Base-by-base conservation (phyloP, 495 filamentous ascomycete genomes). In the Tuber brumale region DNA sequence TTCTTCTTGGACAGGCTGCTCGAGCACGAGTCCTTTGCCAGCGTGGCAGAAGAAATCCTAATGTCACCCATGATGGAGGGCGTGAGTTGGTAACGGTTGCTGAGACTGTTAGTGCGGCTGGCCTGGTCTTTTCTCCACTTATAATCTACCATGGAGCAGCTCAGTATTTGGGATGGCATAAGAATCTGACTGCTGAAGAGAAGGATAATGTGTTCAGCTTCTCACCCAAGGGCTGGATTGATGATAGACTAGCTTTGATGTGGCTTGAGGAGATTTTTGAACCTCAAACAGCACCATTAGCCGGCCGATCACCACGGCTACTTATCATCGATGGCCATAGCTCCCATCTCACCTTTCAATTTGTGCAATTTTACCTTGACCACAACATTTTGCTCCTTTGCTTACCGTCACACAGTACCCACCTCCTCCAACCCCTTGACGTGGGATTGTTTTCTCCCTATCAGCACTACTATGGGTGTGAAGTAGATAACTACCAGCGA, bases 241-340 rank as follows among this genome's bases (percentile, higher is more conserved):
- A 70, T 31, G 27, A 77, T 27, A 27, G 35, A n/a, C 46, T 77
- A 1, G 69, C 42, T 9, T 71, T 70, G 5, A 41, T 37, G 23
- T 71, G 72, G 76, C n/a, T 76, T 21, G 74, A 80, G 45, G 18
- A 74, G 14, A 46, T 80, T 72, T 75, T 75, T 51, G 71, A 79
- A 57, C 48, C 44, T 8, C 73, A 75, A 42, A 80, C 79, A 46
- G 18, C 45, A 23, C 18, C 3, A 41, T 39, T 9, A 23, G 18
- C 39, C 2, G 37, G 61, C 18, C 1, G 66, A 27, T 39, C 51
- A 9, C 44, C 41, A 42, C n/a, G 66, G 37, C 72, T 77, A 3
- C 43, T 74, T 12, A 75, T 75, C 57, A 27, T 75, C 37, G 61
- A 77, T 48, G 76, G 76, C 3, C 72, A 77, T 66, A 46, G 44